Evolutionary conservation across 1,139 yeast species (phyloP).

Genomic region (Suhomyces bolitotheri): DNA sequence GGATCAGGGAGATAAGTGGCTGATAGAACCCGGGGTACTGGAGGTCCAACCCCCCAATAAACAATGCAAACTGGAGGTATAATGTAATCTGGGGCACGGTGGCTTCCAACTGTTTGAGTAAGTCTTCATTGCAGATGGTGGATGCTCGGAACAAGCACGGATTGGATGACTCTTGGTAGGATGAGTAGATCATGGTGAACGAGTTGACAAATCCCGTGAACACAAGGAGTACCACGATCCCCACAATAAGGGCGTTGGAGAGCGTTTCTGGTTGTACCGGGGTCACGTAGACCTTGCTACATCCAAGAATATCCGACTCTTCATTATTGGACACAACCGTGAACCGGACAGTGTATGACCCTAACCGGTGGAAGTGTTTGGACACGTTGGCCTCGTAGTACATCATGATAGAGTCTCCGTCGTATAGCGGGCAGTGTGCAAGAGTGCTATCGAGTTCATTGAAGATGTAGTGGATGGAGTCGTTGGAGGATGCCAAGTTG

Average conservation of each 20-base stretch:
- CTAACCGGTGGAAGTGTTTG: constrained; percentile 37
- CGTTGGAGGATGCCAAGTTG: constrained; percentile 19
- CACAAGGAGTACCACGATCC: constrained; percentile 43
- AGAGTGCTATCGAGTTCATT: constrained; percentile 28
- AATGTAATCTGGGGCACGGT: constrained; percentile 49
- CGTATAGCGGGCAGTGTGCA: constrained; percentile 44
- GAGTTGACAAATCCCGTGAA: constrained; percentile 45
- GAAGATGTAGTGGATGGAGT: constrained; percentile 27
- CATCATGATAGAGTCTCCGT: constrained; percentile 40
- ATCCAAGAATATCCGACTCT: constrained; percentile 43
- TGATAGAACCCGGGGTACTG: constrained; percentile 67
- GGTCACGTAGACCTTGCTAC: constrained; percentile 50
- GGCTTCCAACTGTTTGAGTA: constrained; percentile 59
- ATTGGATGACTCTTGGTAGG: constrained; percentile 63
- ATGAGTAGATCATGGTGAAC: constrained; percentile 49
- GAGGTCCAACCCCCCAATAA: constrained; percentile 56
- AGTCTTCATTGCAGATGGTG: constrained; percentile 58
- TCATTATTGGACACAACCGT: constrained; percentile 41
- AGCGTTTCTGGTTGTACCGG: constrained; percentile 42
- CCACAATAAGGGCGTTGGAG: constrained; percentile 37
- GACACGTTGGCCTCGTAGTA: constrained; percentile 41
- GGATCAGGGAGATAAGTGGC: constrained; percentile 46
- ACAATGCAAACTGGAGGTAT: constrained; percentile 60
- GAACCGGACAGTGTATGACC: constrained; percentile 43
- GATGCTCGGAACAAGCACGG: constrained; percentile 60